Percentiles rank a stretch among this genome's conserved stretches.
These are phyloP conservation scores for Przewalskia tangutica DNA, from an alignment of 257 asterid genomes.

Conservation along the genomic window DNA sequence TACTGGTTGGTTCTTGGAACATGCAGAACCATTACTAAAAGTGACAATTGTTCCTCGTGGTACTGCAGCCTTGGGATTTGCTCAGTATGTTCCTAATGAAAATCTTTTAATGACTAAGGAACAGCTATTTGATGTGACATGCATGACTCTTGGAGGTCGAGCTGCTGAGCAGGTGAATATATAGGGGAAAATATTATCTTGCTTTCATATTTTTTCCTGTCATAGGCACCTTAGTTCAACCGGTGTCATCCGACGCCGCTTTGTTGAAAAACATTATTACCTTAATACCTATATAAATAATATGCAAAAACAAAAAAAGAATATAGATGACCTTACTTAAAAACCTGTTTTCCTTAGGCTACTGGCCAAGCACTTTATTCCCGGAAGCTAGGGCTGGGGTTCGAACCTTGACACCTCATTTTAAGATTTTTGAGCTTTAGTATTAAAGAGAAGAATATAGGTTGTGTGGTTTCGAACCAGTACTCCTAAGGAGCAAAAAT, in stretches of 20 bases:
- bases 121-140: slow-evolving; percentile 67
- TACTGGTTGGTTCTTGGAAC: slow-evolving; percentile 81
- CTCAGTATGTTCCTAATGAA: slow-evolving; percentile 46
- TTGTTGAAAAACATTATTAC: too few species aligned
- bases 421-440: too few species aligned
- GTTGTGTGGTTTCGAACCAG: not conserved
- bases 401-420: too few species aligned
- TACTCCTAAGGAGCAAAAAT: not conserved
- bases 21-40: slow-evolving; percentile 75
- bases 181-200: not conserved
- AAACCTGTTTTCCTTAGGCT: too few species aligned
- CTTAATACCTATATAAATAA: too few species aligned
- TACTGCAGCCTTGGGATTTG: slow-evolving; percentile 84
- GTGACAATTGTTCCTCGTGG: slow-evolving; percentile 91
- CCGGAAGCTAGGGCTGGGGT: too few species aligned
- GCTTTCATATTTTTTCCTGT: not conserved
- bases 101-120: slow-evolving; percentile 66
- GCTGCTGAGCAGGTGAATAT: slow-evolving; percentile 83
- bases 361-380: too few species aligned
- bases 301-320: too few species aligned
- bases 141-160: slow-evolving; percentile 93
- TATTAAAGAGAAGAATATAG: not conserved
- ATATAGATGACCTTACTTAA: too few species aligned
- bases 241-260: not conserved
- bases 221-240: not conserved